These are phyloP conservation scores for Persicaria tinctoria DNA, from an alignment of 148 eudicot species.

Conservation along the genomic window DNA sequence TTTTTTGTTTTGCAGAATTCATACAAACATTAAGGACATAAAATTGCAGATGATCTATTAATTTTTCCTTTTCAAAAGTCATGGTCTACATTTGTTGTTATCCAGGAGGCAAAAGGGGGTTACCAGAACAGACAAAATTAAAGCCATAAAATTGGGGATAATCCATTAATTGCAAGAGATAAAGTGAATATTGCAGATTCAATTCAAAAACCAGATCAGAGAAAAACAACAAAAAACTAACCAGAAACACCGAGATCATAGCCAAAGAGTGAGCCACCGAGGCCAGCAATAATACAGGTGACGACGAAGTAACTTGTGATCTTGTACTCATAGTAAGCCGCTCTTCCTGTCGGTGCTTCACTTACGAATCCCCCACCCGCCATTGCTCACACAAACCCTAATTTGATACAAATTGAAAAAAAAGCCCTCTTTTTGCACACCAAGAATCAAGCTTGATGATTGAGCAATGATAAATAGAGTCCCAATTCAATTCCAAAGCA, in stretches of 20 bases:
- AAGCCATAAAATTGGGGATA: not conserved
- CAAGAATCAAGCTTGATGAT: too few species aligned
- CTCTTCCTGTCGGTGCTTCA: slow-evolving; percentile 30
- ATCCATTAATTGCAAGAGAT: not conserved
- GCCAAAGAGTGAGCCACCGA: slow-evolving; percentile 81
- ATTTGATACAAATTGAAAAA: too few species aligned
- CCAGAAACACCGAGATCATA: slow-evolving; percentile 94
- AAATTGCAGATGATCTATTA: too few species aligned
- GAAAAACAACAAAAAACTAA: slow-evolving; percentile 12
- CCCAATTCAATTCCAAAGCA: too few species aligned
- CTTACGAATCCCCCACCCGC: slow-evolving; percentile 56
- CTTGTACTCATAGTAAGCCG: slow-evolving; percentile 51
- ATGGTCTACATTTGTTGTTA: not conserved
- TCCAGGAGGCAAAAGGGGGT: not conserved
- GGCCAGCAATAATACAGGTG: slow-evolving; percentile 66
- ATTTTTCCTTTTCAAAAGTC: too few species aligned
- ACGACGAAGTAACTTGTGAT: slow-evolving; percentile 58
- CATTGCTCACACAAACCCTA: slow-evolving; percentile 24
- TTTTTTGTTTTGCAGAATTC: too few species aligned
- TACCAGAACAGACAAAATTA: not conserved
- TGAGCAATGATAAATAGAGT: too few species aligned
- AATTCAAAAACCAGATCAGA: not conserved
- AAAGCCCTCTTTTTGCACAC: too few species aligned
- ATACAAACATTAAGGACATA: too few species aligned
- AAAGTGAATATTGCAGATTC: not conserved